Conservation (phyloP, 1,284 basidiomycete species). For the Amylostereum chailletii region DNA sequence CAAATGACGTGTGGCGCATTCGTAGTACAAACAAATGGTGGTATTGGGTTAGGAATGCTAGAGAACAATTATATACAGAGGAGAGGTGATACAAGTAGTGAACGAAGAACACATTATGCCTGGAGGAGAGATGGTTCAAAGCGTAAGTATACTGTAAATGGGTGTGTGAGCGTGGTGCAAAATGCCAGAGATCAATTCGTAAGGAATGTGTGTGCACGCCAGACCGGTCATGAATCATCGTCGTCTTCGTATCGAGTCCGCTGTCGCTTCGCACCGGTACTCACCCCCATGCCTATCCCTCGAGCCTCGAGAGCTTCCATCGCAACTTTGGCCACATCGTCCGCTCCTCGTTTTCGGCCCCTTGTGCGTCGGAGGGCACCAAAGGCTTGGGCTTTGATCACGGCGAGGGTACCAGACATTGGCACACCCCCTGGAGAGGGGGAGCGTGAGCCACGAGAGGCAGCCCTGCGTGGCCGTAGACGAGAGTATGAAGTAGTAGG, state of each 20-base stretch:
- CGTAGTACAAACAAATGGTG: no score
- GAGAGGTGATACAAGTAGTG: no score
- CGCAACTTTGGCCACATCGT: slow-evolving; percentile 66
- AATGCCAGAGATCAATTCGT: no score
- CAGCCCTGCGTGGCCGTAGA: slow-evolving; percentile 8
- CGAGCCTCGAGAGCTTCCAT: slow-evolving; percentile 70
- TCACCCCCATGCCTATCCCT: slow-evolving; percentile 49
- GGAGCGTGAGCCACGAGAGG: slow-evolving; percentile 43
- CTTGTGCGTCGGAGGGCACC: slow-evolving; percentile 73
- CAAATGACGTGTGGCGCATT: no score
- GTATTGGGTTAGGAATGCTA: no score
- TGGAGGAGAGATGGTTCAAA: no score
- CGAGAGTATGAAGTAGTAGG: slow-evolving; percentile 28
- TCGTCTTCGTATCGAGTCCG: slow-evolving; percentile 42
- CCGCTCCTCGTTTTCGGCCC: slow-evolving; percentile 60
- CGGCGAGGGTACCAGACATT: slow-evolving; percentile 72
- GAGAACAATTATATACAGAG: no score
- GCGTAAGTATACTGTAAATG: no score
- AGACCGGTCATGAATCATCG: slow-evolving; percentile 9
- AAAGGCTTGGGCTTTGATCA: slow-evolving; percentile 82
- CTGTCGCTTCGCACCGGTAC: slow-evolving; percentile 45
- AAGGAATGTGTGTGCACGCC: no score
- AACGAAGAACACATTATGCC: no score
- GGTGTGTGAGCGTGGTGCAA: no score
- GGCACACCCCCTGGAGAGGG: slow-evolving; percentile 56